These are phyloP conservation scores for Paxillus ammoniavirescens DNA, from an alignment of 768 basidiomycete species.

Conservation along the genomic window DNA sequence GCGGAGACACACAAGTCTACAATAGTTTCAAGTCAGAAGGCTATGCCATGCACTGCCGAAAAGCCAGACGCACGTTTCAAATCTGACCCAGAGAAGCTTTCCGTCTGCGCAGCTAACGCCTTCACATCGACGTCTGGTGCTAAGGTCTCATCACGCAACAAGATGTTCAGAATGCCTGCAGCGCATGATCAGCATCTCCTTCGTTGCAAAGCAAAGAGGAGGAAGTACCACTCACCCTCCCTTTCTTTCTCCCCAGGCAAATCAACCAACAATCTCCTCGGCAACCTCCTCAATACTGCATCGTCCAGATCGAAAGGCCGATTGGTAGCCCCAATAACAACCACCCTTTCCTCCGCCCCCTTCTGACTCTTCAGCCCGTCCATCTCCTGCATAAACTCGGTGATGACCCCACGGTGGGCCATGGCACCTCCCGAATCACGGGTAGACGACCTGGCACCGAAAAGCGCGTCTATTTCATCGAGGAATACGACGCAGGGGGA, in stretches of 20 bases:
- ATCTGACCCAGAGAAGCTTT: constrained; percentile 91
- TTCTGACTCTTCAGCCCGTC: constrained; percentile 73
- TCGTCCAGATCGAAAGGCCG: constrained; percentile 89
- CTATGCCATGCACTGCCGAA: neutral
- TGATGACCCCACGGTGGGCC: constrained; percentile 85
- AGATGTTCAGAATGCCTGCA: constrained; percentile 82
- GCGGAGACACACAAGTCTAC: constrained; percentile 91
- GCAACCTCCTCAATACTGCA: constrained; percentile 85
- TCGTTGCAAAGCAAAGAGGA: neutral
- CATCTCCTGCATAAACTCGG: constrained; percentile 97
- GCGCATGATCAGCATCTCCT: constrained; percentile 3
- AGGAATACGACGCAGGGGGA: constrained; percentile 93
- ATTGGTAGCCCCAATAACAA: constrained; percentile 94
- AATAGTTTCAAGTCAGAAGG: constrained; percentile 7
- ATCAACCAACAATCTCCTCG: constrained; percentile 84
- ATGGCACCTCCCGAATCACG: constrained; percentile 76
- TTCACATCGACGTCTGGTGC: constrained; percentile 61
- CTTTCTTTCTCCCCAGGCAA: constrained; percentile 85
- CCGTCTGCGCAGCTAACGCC: constrained; percentile 66
- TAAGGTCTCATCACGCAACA: constrained; percentile 78
- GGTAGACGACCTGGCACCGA: constrained; percentile 78
- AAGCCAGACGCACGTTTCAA: constrained; percentile 71
- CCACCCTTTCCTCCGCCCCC: constrained; percentile 68
- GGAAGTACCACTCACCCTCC: constrained; percentile 53
- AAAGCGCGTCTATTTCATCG: constrained; percentile 92